Conservation (phyloP, 352 stramenopile genomes). For the Phytophthora capsici region DNA sequence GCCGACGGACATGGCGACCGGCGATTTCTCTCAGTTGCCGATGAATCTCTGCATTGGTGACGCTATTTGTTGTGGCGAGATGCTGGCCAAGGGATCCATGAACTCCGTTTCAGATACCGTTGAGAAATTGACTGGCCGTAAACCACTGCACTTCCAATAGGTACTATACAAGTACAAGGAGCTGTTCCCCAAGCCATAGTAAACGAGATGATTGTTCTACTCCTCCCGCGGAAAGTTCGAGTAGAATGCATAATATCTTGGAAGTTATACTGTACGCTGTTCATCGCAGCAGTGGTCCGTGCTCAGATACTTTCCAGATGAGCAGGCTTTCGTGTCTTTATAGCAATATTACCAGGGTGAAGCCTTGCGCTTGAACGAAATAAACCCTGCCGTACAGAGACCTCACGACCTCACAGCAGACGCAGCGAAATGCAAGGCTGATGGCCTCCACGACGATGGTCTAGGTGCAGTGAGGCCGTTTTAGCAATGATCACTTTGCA, state of each 20-base stretch:
- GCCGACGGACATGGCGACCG: conserved; percentile 28
- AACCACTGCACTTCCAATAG: conserved; percentile 25
- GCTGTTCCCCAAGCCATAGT: conserved; percentile 32
- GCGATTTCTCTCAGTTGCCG: conserved; percentile 32
- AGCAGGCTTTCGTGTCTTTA: neutral
- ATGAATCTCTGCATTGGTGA: conserved; percentile 45
- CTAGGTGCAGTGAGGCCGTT: conserved; percentile 5
- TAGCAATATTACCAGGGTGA: neutral
- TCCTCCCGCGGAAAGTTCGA: no score
- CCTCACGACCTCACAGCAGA: conserved; percentile 5
- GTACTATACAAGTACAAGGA: conserved; percentile 35
- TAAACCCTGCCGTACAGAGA: neutral
- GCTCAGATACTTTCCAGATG: neutral
- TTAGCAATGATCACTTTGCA: neutral
- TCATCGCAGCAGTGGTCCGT: no score
- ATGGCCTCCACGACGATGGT: no score
- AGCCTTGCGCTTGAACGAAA: neutral
- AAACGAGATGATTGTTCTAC: no score
- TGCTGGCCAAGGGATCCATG: conserved; percentile 36
- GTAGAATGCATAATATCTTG: no score
- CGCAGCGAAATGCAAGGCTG: conserved; percentile 1
- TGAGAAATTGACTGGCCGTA: conserved; percentile 20
- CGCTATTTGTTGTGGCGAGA: conserved; percentile 35
- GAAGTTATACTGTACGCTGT: no score
- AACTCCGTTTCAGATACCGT: conserved; percentile 29